Conservation (phyloP, 202 grass and related monocot genomes). For the Cymbopogon flexuosus region DNA sequence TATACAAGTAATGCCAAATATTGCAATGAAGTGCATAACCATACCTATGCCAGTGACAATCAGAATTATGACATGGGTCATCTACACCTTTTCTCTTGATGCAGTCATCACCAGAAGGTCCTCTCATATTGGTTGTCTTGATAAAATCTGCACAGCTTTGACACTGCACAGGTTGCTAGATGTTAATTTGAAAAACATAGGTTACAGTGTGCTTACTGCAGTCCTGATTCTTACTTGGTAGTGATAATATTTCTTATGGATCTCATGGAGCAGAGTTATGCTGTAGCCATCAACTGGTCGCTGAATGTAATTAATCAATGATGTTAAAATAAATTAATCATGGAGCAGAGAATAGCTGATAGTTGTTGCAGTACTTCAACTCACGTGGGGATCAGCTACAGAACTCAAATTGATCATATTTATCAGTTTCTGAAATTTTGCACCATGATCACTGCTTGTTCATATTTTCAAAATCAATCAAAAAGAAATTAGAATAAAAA, state of each 20-base stretch:
- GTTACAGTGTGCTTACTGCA: slow-evolving; percentile 21
- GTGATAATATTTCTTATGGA: slow-evolving; percentile 37
- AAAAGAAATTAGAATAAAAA: slow-evolving; percentile 20
- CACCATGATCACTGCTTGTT: slow-evolving; percentile 65
- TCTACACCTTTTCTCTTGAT: slow-evolving; percentile 36
- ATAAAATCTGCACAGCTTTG: slow-evolving; percentile 46
- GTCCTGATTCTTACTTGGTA: slow-evolving; percentile 41
- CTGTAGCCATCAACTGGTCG: slow-evolving; percentile 69
- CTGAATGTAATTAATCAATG: slow-evolving; percentile 44
- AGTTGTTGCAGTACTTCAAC: slow-evolving; percentile 14
- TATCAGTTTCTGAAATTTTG: slow-evolving; percentile 62
- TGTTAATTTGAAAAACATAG: slow-evolving; percentile 32
- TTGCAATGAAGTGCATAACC: slow-evolving; percentile 15
- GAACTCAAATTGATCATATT: slow-evolving; percentile 53
- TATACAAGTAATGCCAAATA: neutral
- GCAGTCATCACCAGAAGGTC: slow-evolving; percentile 46
- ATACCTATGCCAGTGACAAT: slow-evolving; percentile 60
- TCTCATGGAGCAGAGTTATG: slow-evolving; percentile 45
- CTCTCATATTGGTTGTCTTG: slow-evolving; percentile 39
- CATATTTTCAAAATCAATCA: slow-evolving; percentile 23
- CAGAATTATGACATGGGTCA: slow-evolving; percentile 33
- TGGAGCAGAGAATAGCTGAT: neutral
- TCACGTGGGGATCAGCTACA: slow-evolving; percentile 57
- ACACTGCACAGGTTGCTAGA: slow-evolving; percentile 41
- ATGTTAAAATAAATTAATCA: slow-evolving; percentile 17